Percentiles rank a stretch among this genome's conserved stretches.
phyloP scores from a whole-genome alignment of 2,329 filamentous ascomycete genomes.

The Cladobotryum protrusum region DNA sequence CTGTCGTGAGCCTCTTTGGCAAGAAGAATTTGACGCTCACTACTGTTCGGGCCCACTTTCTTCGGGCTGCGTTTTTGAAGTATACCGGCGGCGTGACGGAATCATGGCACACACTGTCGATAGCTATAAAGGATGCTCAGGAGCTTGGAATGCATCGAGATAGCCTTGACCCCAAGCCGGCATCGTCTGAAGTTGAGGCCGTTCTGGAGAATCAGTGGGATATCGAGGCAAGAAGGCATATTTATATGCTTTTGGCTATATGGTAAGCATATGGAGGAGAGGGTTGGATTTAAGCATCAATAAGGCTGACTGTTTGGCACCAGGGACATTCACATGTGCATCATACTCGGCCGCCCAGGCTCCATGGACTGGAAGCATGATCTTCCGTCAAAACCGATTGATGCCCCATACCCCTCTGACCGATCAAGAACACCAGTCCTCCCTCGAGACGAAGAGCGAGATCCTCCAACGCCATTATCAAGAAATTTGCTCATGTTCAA shows the following conservation, averaged over 20 bases:
- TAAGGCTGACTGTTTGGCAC: too few species aligned
- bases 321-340: constrained; percentile 50
- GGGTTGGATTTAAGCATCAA: too few species aligned
- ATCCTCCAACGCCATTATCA: constrained; percentile 53
- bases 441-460: constrained; percentile 37
- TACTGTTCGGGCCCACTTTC: constrained; percentile 52
- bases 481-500: constrained; percentile 46
- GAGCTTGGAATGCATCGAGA: constrained; percentile 55
- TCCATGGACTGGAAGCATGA: constrained; percentile 45
- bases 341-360: constrained; percentile 50
- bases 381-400: constrained; percentile 46
- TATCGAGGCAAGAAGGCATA: constrained; percentile 47
- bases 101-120: constrained; percentile 52
- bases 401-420: constrained; percentile 43
- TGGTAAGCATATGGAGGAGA: constrained; percentile 21
- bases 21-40: constrained; percentile 51
- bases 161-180: constrained; percentile 44
- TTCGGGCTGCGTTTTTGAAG: constrained; percentile 52
- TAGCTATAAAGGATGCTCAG: constrained; percentile 55
- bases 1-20: constrained; percentile 48
- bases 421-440: constrained; percentile 42
- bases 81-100: constrained; percentile 54
- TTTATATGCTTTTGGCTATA: constrained; percentile 49
- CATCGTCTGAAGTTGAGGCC: constrained; percentile 39
- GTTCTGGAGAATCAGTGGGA: constrained; percentile 52